A percentile compares a stretch with the other conserved stretches of the same genome.
Evolutionary conservation across 2,329 filamentous ascomycete species (phyloP).

Genomic region (Teratosphaeria nubilosa): DNA sequence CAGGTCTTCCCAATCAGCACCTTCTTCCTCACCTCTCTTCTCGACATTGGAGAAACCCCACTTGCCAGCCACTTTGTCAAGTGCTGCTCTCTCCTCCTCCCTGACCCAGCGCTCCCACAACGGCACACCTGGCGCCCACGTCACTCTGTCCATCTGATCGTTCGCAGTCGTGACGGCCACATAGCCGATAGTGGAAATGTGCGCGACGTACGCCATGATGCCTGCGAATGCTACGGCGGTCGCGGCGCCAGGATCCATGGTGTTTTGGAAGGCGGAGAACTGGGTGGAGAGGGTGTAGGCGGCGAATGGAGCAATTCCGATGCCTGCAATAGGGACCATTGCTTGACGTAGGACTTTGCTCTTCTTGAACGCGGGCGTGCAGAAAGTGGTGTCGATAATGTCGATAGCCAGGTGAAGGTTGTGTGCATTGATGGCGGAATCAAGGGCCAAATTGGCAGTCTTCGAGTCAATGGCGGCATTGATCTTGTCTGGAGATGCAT

Average conservation of each 20-base stretch:
- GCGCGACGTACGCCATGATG: constrained; percentile 71
- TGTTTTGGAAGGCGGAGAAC: constrained; percentile 55
- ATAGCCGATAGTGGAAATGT: constrained; percentile 70
- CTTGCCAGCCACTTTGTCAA: constrained; percentile 75
- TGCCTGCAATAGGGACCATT: constrained; percentile 48
- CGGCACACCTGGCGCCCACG: constrained; percentile 75
- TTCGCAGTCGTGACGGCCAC: constrained; percentile 80
- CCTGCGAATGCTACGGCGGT: constrained; percentile 71
- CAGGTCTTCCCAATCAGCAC: constrained; percentile 77
- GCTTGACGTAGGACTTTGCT: constrained; percentile 57
- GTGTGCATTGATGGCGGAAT: constrained; percentile 67
- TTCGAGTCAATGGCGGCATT: constrained; percentile 58
- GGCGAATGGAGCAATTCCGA: constrained; percentile 52
- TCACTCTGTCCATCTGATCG: constrained; percentile 90
- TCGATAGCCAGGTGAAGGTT: constrained; percentile 69
- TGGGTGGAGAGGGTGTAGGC: constrained; percentile 62
- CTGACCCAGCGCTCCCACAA: constrained; percentile 73
- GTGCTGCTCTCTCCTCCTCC: constrained; percentile 78
- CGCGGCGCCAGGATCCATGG: constrained; percentile 66
- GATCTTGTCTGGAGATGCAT: constrained; percentile 54
- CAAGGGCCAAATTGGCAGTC: constrained; percentile 63
- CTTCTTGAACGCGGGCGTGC: constrained; percentile 54
- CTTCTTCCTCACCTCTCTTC: constrained; percentile 80
- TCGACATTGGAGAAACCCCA: constrained; percentile 84
- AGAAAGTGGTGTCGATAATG: constrained; percentile 61